Base-by-base conservation (phyloP, 805 yeast genomes). In the Candida xiaguanensis region DNA sequence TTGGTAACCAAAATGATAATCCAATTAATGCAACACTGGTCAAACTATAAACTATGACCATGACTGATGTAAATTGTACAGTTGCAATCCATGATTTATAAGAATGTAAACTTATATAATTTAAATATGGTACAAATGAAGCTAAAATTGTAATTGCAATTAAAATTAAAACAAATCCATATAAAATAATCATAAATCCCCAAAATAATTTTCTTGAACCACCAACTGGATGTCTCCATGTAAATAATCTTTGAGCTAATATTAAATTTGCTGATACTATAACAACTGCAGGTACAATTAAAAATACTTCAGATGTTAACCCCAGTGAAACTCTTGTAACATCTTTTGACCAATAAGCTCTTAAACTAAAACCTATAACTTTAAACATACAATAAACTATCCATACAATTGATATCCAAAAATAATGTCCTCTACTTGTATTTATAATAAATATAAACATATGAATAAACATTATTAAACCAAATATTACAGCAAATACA, bases 171-270 rank as follows among this genome's bases (percentile, higher is more conserved):
- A 84, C 87, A 32, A 79, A 45, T 5, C 59, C 45, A 50, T 83
- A 83, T 31, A 79, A 48, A 2, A 55, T 26, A 36, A 70, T 52
- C 81, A 83, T 75, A 22, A 60, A 39, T 29, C 47, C 43, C 74
- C 78, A 76, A 49, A 82, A 77, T 23, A 65, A 42, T 41, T 58
- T 61, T 23, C 72, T 56, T 18, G 75, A 69, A 31, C 89, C 90
- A 14, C 79, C 71, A 29, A 75, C 78, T 11, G 91, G 90, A 55
- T 84, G 89, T 55, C 82, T 69, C 85, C 88, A 81, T 4, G 85
- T 80, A 58, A 82, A 81, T 23, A 83, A 63, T 59, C 90, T 74
- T 56, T 82, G 88, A 3, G 86, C 86, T 34, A 83, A 59, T 15
- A 81, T 72, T 55, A 81, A 65, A 53, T 79, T 80, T 49, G 77